Evolutionary conservation across 768 basidiomycete genomes (phyloP).

Genomic region (Suillus placidus): DNA sequence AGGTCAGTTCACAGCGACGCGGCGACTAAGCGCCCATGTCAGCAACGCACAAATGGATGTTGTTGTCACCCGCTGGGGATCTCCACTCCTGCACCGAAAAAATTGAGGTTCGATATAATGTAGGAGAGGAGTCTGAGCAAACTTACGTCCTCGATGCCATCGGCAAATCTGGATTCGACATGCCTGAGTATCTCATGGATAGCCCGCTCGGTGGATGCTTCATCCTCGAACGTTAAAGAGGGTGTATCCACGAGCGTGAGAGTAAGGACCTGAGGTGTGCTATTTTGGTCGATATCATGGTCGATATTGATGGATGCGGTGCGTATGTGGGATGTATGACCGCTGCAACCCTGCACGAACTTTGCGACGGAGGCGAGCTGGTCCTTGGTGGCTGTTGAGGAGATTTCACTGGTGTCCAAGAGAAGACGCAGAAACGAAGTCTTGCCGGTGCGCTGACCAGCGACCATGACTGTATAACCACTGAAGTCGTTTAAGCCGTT

Average conservation of each 20-base stretch:
- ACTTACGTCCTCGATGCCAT: constrained; percentile 79
- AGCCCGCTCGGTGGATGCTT: constrained; percentile 60
- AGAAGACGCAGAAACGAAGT: constrained; percentile 85
- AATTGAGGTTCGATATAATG: constrained; percentile 24
- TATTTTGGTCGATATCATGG: constrained; percentile 52
- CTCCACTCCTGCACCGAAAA: constrained; percentile 62
- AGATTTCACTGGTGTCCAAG: constrained; percentile 76
- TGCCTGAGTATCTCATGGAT: constrained; percentile 70
- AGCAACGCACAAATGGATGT: constrained; percentile 73
- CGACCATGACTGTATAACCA: constrained; percentile 75
- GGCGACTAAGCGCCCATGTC: constrained; percentile 33
- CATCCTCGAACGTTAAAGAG: constrained; percentile 74
- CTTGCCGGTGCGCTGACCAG: constrained; percentile 83
- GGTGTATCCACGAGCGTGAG: constrained; percentile 84
- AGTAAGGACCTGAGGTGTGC: constrained; percentile 50
- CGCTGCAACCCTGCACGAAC: constrained; percentile 75
- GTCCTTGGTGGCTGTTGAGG: constrained; percentile 63
- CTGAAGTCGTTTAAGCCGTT: constrained; percentile 26
- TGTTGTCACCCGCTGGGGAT: constrained; percentile 69
- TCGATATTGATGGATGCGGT: constrained; percentile 73
- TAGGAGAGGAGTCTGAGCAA: constrained; percentile 26
- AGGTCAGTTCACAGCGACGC: constrained; percentile 23
- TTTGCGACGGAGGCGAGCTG: constrained; percentile 81
- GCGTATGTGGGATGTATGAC: constrained; percentile 74
- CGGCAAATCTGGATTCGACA: constrained; percentile 72